Base-by-base conservation (phyloP, 1,139 yeast species). In the Debaryomyces udenii region DNA sequence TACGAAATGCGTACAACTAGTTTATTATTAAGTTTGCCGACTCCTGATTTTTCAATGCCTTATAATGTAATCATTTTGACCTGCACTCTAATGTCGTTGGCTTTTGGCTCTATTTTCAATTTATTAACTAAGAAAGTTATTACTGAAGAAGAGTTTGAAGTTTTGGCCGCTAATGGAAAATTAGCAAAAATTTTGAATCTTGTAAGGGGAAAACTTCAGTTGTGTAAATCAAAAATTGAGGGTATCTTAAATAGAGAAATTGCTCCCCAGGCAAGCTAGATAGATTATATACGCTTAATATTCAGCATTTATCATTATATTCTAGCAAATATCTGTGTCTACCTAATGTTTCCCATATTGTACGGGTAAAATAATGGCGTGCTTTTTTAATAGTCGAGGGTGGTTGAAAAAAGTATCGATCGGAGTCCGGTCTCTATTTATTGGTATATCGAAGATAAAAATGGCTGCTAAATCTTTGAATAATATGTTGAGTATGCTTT, bases 41-140 rank as follows among this genome's bases (percentile, higher is more conserved):
- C 98, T 0, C 99, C 99, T 0, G 99, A 94, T 68, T 94, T 94
- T 63, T 87, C 96, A 45, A 94, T 94, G 99, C 99, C 99, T 1
- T 94, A 94, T 61, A 94, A 94, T 56, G 99, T 94, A 36, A 93
- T 94, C 45, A 94, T 94, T 37, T 72, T 94, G 48, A 88, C 98
- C 0, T 88, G 96, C 17, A 94, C 99, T 0, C 86, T 90, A 9
- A 86, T 93, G 86, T 91, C 99, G 0, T 68, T 93, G 46, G 83
- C 93, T 0, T 93, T 91, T 66, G 99, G 99, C 3, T 80, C 94
- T 0, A 57, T 91, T 6, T 90, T 83, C 67, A 91, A 93, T 55
- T 68, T 91, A 43, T 60, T 93, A 33, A 81, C 85, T 15, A 87
- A 91, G 56, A 76, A 81, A 53, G 79, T 87, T 6, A 83, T 90